A percentile compares a stretch with the other conserved stretches of the same genome.
phyloP scores from a whole-genome alignment of 768 basidiomycete species.

The Chlorophyllum brunneum region DNA sequence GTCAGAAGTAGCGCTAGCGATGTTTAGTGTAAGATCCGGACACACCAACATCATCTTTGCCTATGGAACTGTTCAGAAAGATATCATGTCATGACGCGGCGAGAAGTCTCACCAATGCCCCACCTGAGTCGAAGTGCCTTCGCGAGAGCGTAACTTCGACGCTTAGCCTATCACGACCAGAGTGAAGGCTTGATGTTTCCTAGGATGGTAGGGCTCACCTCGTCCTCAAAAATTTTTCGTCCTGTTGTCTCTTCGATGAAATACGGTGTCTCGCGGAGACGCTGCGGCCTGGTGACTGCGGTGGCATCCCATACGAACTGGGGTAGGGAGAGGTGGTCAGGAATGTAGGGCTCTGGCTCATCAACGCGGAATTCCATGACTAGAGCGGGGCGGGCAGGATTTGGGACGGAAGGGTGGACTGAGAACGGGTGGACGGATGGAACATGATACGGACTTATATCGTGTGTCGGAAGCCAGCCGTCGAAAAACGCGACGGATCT shows the following conservation, averaged over 20 bases:
- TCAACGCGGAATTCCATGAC: constrained; percentile 33
- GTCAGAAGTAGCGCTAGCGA: background rate
- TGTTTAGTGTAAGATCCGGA: constrained; percentile 10
- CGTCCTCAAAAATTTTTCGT: constrained; percentile 35
- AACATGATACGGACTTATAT: background rate
- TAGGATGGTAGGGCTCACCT: constrained; percentile 33
- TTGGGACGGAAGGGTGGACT: background rate
- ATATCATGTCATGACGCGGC: background rate
- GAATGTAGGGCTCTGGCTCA: constrained; percentile 39
- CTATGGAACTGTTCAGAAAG: constrained; percentile 25
- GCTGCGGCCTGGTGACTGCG: constrained; percentile 39
- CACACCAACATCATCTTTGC: constrained; percentile 49
- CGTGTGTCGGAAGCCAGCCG: background rate
- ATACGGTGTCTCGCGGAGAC: constrained; percentile 46
- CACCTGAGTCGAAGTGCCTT: constrained; percentile 48
- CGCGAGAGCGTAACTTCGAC: constrained; percentile 48
- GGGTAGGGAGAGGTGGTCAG: constrained; percentile 60
- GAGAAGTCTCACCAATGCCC: constrained; percentile 37
- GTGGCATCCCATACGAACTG: constrained; percentile 58
- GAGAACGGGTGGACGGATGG: constrained; percentile 3
- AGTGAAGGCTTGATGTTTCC: background rate
- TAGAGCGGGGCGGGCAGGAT: constrained; percentile 4
- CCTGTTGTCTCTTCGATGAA: constrained; percentile 57
- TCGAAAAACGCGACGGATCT: constrained; percentile 12
- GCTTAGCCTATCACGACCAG: constrained; percentile 21